Conservation (phyloP, 805 yeast genomes). For the Saccharomycopsis selenospora region DNA sequence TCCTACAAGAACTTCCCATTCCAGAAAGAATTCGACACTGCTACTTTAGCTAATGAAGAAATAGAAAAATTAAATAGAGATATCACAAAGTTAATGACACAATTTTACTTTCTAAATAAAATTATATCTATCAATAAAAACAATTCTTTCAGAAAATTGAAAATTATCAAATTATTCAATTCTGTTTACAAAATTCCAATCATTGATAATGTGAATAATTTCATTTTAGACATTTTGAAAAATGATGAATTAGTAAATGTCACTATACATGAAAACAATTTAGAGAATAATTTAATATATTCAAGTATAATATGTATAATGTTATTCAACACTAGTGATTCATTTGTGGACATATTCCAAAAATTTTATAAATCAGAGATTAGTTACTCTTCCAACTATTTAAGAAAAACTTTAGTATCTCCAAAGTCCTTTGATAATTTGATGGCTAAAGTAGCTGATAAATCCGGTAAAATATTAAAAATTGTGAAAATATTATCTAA, state of each 20-base stretch:
- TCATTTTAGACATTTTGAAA: slow-evolving; percentile 20
- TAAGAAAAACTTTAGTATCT: slow-evolving; percentile 16
- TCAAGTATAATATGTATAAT: slow-evolving; percentile 9
- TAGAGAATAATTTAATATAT: not conserved
- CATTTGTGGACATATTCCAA: slow-evolving; percentile 13
- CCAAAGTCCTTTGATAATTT: slow-evolving; percentile 16
- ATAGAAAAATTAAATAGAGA: not conserved
- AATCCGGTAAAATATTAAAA: slow-evolving; percentile 10
- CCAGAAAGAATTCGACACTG: not conserved
- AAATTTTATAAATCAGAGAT: slow-evolving; percentile 10
- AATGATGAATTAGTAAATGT: slow-evolving; percentile 5
- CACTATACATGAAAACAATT: not conserved
- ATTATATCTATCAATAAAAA: slow-evolving; percentile 1
- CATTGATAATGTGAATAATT: slow-evolving; percentile 23
- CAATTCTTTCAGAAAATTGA: slow-evolving; percentile 11
- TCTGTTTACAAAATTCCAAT: slow-evolving; percentile 14
- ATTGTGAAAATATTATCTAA: slow-evolving; percentile 6
- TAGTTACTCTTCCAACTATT: slow-evolving; percentile 6
- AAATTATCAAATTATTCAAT: slow-evolving; percentile 10
- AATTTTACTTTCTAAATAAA: slow-evolving; percentile 8
- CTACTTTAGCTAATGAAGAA: not conserved
- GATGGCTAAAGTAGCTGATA: slow-evolving; percentile 8
- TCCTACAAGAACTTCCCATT: slow-evolving; percentile 7
- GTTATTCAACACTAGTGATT: slow-evolving; percentile 17
- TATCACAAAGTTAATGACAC: slow-evolving; percentile 1